phyloP scores from a whole-genome alignment of 2,329 filamentous ascomycete genomes.

The Drechslerella stenobrocha region DNA sequence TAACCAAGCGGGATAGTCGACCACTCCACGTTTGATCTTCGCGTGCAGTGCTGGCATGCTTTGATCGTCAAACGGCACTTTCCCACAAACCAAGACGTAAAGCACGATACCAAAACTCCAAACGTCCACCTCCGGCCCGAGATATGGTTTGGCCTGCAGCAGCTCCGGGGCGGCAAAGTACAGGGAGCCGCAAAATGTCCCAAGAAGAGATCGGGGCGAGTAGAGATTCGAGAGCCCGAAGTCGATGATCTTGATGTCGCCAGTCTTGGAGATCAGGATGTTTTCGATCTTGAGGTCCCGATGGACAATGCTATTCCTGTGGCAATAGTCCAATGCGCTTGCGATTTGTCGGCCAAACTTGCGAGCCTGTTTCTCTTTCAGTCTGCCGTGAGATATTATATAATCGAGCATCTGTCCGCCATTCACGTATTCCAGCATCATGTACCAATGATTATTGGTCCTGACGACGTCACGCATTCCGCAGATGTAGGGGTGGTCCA shows the following conservation, averaged over 20 bases:
- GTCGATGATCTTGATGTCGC: conserved; percentile 99
- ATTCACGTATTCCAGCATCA: conserved; percentile 98
- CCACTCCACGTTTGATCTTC: conserved; percentile 89
- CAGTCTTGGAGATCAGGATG: conserved; percentile 85
- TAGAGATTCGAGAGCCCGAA: conserved; percentile 99
- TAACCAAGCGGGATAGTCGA: conserved; percentile 93
- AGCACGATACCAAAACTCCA: conserved; percentile 96
- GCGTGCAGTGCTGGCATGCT: conserved; percentile 97
- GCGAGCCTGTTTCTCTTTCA: conserved; percentile 85
- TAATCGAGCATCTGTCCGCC: conserved; percentile 97
- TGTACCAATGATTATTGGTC: conserved; percentile 90
- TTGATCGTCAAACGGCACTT: conserved; percentile 94
- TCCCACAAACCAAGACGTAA: conserved; percentile 77
- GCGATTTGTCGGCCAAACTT: conserved; percentile 99
- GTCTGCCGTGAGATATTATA: conserved; percentile 88
- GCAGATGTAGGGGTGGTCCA: conserved; percentile 97
- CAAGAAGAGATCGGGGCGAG: conserved; percentile 98
- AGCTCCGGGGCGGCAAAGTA: conserved; percentile 98
- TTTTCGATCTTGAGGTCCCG: conserved; percentile 98
- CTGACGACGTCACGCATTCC: conserved; percentile 95
- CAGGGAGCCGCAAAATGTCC: conserved; percentile 95
- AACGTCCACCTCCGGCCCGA: conserved; percentile 95
- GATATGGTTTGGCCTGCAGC: conserved; percentile 95
- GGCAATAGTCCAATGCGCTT: conserved; percentile 97
- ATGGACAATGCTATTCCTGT: conserved; percentile 98